Percentiles rank a stretch among this genome's conserved stretches.
Conservation (phyloP, 2,329 filamentous ascomycete species). For the Sphaerulina vaccinii region DNA sequence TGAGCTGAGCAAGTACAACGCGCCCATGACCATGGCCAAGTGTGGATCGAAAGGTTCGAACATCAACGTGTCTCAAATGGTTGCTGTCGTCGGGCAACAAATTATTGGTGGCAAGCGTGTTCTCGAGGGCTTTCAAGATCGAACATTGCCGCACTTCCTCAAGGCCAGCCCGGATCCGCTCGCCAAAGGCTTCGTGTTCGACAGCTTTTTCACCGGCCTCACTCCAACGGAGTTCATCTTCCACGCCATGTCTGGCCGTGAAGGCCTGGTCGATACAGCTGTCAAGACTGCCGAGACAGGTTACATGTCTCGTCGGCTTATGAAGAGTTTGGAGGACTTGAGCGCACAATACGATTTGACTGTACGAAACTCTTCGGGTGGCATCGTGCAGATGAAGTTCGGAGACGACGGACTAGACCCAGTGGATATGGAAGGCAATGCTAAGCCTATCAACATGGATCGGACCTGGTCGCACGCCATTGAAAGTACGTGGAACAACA, state of each 20-base stretch:
- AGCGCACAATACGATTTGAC: slow-evolving; percentile 93
- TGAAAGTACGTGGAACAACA: slow-evolving; percentile 75
- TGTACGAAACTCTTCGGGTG: slow-evolving; percentile 83
- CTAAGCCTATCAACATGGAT: slow-evolving; percentile 86
- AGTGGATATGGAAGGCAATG: slow-evolving; percentile 94
- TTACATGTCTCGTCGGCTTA: slow-evolving; percentile 96
- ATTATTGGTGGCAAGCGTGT: slow-evolving; percentile 95
- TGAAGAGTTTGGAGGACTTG: slow-evolving; percentile 96
- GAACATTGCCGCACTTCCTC: slow-evolving; percentile 90
- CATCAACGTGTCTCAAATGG: slow-evolving; percentile 99
- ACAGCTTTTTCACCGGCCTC: slow-evolving; percentile 94
- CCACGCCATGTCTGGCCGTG: slow-evolving; percentile 96
- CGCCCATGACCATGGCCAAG: slow-evolving; percentile 93
- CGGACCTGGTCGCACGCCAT: slow-evolving; percentile 82
- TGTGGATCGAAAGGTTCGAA: slow-evolving; percentile 95
- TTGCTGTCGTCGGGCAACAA: slow-evolving; percentile 93
- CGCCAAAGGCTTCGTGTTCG: slow-evolving; percentile 93
- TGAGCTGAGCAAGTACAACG: slow-evolving; percentile 85
- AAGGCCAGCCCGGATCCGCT: slow-evolving; percentile 91
- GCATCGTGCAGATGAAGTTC: slow-evolving; percentile 95
- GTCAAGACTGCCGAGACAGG: slow-evolving; percentile 99
- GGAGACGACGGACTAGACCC: slow-evolving; percentile 94
- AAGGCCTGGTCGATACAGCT: slow-evolving; percentile 96
- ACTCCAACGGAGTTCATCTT: slow-evolving; percentile 93
- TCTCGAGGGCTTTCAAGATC: slow-evolving; percentile 91